These are phyloP conservation scores for Wickerhamomyces pijperi DNA, from an alignment of 805 yeast genomes.

Conservation along the genomic window DNA sequence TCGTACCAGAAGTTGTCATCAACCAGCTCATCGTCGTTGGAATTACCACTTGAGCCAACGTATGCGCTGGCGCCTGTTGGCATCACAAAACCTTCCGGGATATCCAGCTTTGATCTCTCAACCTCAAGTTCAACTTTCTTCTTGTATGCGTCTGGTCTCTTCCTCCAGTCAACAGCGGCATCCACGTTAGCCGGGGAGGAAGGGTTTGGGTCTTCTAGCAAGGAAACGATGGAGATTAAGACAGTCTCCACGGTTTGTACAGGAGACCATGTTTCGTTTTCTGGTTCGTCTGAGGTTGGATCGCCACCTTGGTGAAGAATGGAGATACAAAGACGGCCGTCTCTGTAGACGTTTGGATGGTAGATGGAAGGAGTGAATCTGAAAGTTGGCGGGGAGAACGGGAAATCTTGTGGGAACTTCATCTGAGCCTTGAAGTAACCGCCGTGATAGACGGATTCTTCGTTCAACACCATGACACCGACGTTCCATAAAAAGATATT, in stretches of 20 bases:
- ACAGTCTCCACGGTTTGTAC: slow-evolving; percentile 90
- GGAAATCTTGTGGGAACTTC: slow-evolving; percentile 87
- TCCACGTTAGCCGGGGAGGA: slow-evolving; percentile 94
- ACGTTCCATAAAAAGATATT: slow-evolving; percentile 65
- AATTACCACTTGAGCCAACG: slow-evolving; percentile 25
- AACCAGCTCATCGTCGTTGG: slow-evolving; percentile 39
- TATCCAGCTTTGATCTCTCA: slow-evolving; percentile 70
- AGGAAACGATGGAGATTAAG: slow-evolving; percentile 78
- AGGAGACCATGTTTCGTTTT: slow-evolving; percentile 89
- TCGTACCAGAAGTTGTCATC: slow-evolving; percentile 85
- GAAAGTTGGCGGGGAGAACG: slow-evolving; percentile 86
- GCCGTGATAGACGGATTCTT: slow-evolving; percentile 86
- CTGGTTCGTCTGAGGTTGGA: slow-evolving; percentile 82
- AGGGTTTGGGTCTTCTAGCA: slow-evolving; percentile 88
- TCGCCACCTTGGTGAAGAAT: slow-evolving; percentile 89
- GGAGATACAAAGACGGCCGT: slow-evolving; percentile 87
- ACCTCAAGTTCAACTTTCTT: slow-evolving; percentile 73
- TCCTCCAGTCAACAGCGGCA: slow-evolving; percentile 86
- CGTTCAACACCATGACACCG: slow-evolving; percentile 84
- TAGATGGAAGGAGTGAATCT: slow-evolving; percentile 87
- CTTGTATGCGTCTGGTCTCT: slow-evolving; percentile 65
- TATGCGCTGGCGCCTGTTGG: slow-evolving; percentile 60
- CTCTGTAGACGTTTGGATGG: slow-evolving; percentile 92
- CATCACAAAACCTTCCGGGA: slow-evolving; percentile 77
- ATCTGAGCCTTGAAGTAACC: slow-evolving; percentile 92